Evolutionary conservation across 495 filamentous ascomycete genomes (phyloP), one percentile per base, ranked within the genome.

Genomic region (Trichoderma asperelloides): DNA sequence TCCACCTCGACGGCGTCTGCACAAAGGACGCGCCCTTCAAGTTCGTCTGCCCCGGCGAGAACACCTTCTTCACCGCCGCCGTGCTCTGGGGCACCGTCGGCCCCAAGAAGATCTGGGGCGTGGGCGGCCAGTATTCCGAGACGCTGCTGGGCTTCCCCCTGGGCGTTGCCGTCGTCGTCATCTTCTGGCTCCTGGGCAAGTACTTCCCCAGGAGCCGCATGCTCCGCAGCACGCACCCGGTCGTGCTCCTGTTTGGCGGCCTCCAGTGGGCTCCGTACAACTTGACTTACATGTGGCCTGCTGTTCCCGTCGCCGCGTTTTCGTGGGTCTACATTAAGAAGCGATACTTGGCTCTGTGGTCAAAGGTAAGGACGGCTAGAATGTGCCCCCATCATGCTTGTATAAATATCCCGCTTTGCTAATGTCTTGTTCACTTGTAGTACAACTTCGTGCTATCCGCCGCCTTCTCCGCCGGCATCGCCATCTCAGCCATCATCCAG

Each of bases 21-120:
- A 79, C 78, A 9, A 27, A 67, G n/a, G 39, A 76, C 13, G 78
- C 78, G 40, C 77, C 78, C 0, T 76, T 75, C 68, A 71, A 73
- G 11, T 79, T 79, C 67, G 74, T 71, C 49, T 80, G 78, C 70
- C 78, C 78, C 37, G 73, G 73, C 15, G 68, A 75, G 55, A 80
- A 79, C 72, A 76, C 77, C 16, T 79, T 79, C 68, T 80, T 80
- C 70, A 80, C 78, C 0, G 75, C 78, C 8, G 74, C 78, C 27
- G 76, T 80, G 1, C 75, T 80, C 37, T 80, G 78, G 78, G 78
- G 78, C 15, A 80, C 78, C 2, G 72, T 80, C 23, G 78, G 78
- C 2, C 78, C 78, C n/a, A 67, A 73, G 60, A 80, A 79, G 72
- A 72, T 79, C 21, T 80, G 74, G 68, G 77, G 78, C 21, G 65